Base-by-base conservation (phyloP, 202 grass and related monocot genomes). In the Saccharum hybrid region DNA sequence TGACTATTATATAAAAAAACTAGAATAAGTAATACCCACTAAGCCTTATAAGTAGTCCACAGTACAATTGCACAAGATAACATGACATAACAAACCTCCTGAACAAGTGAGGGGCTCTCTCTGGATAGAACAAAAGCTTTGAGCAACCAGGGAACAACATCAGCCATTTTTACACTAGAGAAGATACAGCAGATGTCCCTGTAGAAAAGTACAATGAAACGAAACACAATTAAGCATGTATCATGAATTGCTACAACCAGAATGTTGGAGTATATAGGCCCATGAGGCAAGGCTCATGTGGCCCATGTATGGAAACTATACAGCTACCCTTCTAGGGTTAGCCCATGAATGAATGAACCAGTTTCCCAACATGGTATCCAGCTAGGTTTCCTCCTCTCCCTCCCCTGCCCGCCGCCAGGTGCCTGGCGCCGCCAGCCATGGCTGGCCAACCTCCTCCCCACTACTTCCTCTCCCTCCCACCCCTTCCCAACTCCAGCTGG, bases 141-240 rank as follows among this genome's bases (percentile, higher is more conserved):
- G 36, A 98, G 86, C 87, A 98, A 89, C 96, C 90, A 98, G 7
- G 75, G 60, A 82, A 93, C 66, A 48, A 91, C 45, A 81, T 86
- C 70, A 64, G 79, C 75, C 67, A 91, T 88, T 69, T 87, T 71
- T 62, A 91, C 45, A 67, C 79, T 93, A 64, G 77, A 84, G 74
- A 98, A 85, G 66, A 42, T 62, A 69, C 92, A 95, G 48, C 96
- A 98, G 36, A 6, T 23, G 65, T 77, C 68, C 88, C 96, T 98
- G 71, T 9, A 60, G 64, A 90, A 61, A 61, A 84, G 63, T 56
- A n/a, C 2, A 11, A 82, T 54, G n/a, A 70, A 85, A 33, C 40
- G 38, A 36, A 36, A 56, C 31, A 86, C 8, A 72, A 43, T 42
- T 85, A 38, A 80, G 51, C 43, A 81, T 31, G 8, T 10, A 46